Conservation (phyloP, 2,329 filamentous ascomycete species). For the Beauveria sp. region DNA sequence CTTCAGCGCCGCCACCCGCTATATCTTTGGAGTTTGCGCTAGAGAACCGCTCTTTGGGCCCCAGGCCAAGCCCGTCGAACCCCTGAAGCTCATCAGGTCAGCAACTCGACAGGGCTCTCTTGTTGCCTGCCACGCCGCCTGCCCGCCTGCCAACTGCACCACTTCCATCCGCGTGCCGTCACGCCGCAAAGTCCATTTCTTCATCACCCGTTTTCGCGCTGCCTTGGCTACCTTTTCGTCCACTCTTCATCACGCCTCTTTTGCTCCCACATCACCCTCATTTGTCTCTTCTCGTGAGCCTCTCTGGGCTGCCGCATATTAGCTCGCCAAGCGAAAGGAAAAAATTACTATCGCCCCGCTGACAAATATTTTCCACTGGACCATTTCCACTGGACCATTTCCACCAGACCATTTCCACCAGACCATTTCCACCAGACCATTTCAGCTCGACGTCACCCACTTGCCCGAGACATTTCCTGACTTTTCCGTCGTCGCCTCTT, state of each 20-base stretch:
- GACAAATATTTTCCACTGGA: conserved; percentile 9
- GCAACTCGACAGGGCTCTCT: not conserved
- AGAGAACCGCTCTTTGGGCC: not conserved
- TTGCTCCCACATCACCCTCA: not conserved
- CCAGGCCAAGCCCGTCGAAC: not conserved
- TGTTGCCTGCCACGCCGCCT: too few relatives aligned
- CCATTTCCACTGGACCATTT: conserved; percentile 2
- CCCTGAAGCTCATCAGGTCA: not conserved
- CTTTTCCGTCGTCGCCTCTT: conserved; percentile 13
- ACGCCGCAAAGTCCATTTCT: not conserved
- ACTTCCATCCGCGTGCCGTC: too few relatives aligned
- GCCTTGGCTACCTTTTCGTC: not conserved
- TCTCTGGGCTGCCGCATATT: not conserved
- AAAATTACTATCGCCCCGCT: conserved; percentile 6
- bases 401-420: conserved; percentile 6
- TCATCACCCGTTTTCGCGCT: not conserved
- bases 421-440: conserved; percentile 3
- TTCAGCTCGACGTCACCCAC: conserved; percentile 12
- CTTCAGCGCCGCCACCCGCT: not conserved
- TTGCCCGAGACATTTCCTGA: conserved; percentile 11
- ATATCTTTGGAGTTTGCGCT: not conserved
- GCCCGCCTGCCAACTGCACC: too few relatives aligned
- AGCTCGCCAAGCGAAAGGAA: conserved; percentile 2
- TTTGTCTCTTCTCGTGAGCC: not conserved
- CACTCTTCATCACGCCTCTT: not conserved